Conservation (phyloP, 768 basidiomycete genomes). For the Lentinula aciculospora region DNA sequence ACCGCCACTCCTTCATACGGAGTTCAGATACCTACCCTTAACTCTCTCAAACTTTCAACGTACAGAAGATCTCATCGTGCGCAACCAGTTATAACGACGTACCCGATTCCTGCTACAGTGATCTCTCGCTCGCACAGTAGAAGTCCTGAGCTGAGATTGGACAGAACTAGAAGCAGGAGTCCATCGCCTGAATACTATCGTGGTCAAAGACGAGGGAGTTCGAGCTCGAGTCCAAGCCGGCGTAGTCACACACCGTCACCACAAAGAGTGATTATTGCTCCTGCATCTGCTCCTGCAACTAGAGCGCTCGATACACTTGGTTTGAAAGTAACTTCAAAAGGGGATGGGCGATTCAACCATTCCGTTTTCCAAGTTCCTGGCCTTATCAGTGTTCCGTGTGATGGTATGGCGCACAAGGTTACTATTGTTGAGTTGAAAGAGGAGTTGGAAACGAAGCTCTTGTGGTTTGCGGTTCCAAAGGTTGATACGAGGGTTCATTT, state of each 20-base stretch:
- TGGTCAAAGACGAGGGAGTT: not conserved
- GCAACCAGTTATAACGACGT: not conserved
- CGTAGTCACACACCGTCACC: not conserved
- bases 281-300: not conserved
- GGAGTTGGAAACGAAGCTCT: conserved; percentile 29
- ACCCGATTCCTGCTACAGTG: not conserved
- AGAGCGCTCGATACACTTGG: not conserved
- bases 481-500: conserved; percentile 31
- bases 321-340: conserved; percentile 26
- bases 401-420: conserved; percentile 33
- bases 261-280: not conserved
- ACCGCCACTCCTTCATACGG: conserved; percentile 38
- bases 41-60: conserved; percentile 30
- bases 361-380: conserved; percentile 27
- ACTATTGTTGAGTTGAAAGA: conserved; percentile 28
- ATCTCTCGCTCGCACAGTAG: not conserved
- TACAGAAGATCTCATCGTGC: conserved; percentile 2
- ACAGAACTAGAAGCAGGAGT: not conserved
- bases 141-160: not conserved
- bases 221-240: not conserved
- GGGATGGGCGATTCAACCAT: conserved; percentile 35
- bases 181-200: not conserved
- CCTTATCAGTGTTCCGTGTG: conserved; percentile 33
- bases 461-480: conserved; percentile 38
- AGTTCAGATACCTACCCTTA: conserved; percentile 26